Conservation (phyloP, 2,329 filamentous ascomycete species). For the Cladobotryum mycophilum region DNA sequence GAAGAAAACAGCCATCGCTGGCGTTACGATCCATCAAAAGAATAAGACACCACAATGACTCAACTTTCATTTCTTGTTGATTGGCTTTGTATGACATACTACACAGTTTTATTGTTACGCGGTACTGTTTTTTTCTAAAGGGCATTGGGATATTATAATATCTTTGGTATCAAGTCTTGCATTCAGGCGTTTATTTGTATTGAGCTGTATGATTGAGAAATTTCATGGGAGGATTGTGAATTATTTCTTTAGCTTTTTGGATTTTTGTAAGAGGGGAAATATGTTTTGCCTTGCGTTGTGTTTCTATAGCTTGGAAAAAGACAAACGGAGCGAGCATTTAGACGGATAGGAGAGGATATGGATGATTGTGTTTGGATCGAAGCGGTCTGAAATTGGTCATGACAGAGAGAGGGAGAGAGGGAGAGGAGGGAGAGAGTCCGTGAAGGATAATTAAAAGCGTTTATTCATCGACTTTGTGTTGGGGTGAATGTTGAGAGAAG, state of each 20-base stretch:
- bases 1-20: slow-evolving; percentile 18
- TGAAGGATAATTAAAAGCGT: no score
- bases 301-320: background rate
- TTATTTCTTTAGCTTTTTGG: background rate
- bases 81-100: slow-evolving; percentile 3
- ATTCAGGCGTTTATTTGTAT: slow-evolving; percentile 8
- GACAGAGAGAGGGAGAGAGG: no score
- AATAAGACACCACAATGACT: background rate
- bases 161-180: slow-evolving; percentile 6
- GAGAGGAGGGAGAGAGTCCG: no score
- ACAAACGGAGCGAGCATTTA: background rate
- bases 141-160: slow-evolving; percentile 8
- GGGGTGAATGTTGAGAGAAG: no score
- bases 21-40: slow-evolving; percentile 13
- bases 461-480: no score
- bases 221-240: slow-evolving; percentile 4
- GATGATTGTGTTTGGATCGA: no score
- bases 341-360: background rate
- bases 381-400: no score
- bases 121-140: background rate
- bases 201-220: slow-evolving; percentile 9
- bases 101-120: background rate
- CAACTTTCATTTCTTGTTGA: background rate
- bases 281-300: background rate
- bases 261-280: background rate